Conservation (phyloP, 2,329 filamentous ascomycete species). For the Fusarium marasasianum region DNA sequence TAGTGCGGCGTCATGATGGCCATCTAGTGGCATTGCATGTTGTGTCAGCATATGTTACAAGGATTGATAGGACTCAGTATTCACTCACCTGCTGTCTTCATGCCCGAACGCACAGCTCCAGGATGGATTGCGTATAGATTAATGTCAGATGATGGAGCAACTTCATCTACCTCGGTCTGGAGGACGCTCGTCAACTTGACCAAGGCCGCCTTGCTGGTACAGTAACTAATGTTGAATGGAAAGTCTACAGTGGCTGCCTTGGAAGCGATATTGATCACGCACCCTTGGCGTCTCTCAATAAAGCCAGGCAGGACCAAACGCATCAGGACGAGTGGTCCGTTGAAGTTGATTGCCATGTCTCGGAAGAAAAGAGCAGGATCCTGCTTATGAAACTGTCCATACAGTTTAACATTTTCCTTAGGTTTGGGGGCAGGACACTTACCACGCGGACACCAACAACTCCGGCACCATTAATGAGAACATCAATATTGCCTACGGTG, state of each 20-base stretch:
- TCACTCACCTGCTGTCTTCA: neutral
- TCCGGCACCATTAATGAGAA: neutral
- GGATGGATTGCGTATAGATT: neutral
- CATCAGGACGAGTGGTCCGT: neutral
- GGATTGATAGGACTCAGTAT: rapidly evolving
- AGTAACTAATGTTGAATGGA: neutral
- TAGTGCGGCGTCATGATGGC: neutral
- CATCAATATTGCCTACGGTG: rapidly evolving
- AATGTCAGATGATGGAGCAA: neutral
- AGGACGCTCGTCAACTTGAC: neutral
- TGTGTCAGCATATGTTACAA: rapidly evolving
- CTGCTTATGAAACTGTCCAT: neutral
- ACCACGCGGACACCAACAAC: neutral
- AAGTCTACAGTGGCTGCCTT: neutral
- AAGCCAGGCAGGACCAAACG: neutral
- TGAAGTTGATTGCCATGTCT: neutral
- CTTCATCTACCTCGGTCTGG: neutral
- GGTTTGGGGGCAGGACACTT: neutral
- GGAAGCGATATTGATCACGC: neutral
- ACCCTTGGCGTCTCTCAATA: neutral
- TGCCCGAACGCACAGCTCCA: neutral
- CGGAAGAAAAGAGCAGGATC: neutral
- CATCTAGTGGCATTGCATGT: rapidly evolving
- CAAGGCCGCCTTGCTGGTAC: neutral
- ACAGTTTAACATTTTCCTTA: no score